Base-by-base conservation (phyloP, 192 early-diverging fungal genomes). In the Allomyces javanicus region DNA sequence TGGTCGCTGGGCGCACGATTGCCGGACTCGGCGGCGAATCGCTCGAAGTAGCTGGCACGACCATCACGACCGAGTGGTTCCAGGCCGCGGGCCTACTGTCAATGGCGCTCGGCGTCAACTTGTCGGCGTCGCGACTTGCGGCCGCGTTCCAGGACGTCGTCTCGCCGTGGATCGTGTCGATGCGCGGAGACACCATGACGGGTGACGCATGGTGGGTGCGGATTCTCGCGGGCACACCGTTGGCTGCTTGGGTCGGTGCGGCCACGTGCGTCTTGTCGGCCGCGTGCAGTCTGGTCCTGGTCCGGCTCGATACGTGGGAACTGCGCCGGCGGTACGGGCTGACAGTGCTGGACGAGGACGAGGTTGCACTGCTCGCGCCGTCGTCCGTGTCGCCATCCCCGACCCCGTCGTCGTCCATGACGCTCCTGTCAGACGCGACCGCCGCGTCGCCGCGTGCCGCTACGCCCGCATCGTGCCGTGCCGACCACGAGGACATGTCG, bases 1-100 rank as follows among this genome's bases (percentile, higher is more conserved):
- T 83, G 75, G 63, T 80, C n/a, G 25, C 80, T 25, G 85, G 83
- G 4, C 72, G 85, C n/a, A 67, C 83, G 3, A 19, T 86, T 11
- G 81, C 83, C 72, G 84, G 84, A 25, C 66, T 78, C 1, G 84
- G 82, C 5, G 81, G 80, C 7, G 84, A 86, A 64, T 72, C 68
- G 23, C 65, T 86, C 22, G 84, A 80, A 12, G 82, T 86, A 14
- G 75, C 75, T 1, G 75, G 79, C 40, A 73, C 72, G 12, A 72
- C 74, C 4, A 67, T 75, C 67, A 70, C 73, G 24, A 65, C 74
- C 71, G 66, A 79, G 61, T 82, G 78, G 77, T 86, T 86, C 69
- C 66, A 71, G 43, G 82, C 78, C 24, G 72, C 77, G 27, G 80
- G 78, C 9, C 14, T 21, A 3, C 71, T 86, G 11, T 78, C 80